Percentiles rank a stretch among this genome's conserved stretches.
phyloP scores from a whole-genome alignment of 2,329 filamentous ascomycete genomes.

The Verticillium alfalfae region DNA sequence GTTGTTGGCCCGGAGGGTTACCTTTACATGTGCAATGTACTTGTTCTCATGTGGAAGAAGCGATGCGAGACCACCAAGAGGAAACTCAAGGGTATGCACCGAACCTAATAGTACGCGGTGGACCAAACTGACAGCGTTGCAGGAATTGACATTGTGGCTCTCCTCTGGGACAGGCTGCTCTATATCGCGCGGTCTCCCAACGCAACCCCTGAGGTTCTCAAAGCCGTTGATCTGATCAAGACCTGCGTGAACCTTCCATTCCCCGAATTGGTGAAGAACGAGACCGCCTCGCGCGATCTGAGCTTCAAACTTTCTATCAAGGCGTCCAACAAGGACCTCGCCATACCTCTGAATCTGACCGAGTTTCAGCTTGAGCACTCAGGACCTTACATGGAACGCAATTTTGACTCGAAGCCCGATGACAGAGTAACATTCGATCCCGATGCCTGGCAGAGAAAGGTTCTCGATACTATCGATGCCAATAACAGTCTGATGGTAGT shows the following conservation, averaged over 20 bases:
- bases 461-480: conserved; percentile 67
- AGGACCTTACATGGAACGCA: conserved; percentile 71
- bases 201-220: not conserved
- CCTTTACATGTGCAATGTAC: conserved; percentile 27
- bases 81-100: not conserved
- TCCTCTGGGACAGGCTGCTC: conserved; percentile 11
- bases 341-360: conserved; percentile 8
- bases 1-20: conserved; percentile 25
- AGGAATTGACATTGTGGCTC: conserved; percentile 8
- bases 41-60: conserved; percentile 12
- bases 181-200: not conserved
- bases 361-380: conserved; percentile 65
- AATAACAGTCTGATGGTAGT: conserved; percentile 69
- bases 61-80: not conserved
- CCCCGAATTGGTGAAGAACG: not conserved
- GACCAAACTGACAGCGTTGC: not conserved
- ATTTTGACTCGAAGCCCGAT: conserved; percentile 63
- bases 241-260: not conserved
- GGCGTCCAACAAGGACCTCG: conserved; percentile 4
- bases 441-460: conserved; percentile 70
- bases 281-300: not conserved
- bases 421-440: conserved; percentile 65
- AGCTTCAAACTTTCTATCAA: not conserved
- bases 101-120: not conserved
- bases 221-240: not conserved